A percentile compares a stretch with the other conserved stretches of the same genome.
These are phyloP conservation scores for Candida qinlingensis DNA, from an alignment of 805 yeast species.

Conservation along the genomic window DNA sequence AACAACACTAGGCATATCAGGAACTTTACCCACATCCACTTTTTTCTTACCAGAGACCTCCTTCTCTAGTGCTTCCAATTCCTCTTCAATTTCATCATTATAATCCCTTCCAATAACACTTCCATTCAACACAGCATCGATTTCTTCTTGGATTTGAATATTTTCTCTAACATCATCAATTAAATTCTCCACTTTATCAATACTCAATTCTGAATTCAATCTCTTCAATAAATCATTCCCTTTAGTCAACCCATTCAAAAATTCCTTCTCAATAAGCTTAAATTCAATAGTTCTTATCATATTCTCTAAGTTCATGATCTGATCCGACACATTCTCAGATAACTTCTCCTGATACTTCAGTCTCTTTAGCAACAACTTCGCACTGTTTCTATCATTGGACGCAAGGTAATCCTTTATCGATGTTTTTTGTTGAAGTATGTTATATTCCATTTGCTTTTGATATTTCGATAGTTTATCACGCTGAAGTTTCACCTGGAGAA, in stretches of 20 bases:
- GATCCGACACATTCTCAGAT: slow-evolving; percentile 67
- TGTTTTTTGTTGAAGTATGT: slow-evolving; percentile 55
- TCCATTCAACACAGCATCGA: slow-evolving; percentile 44
- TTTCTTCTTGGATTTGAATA: slow-evolving; percentile 69
- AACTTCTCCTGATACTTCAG: slow-evolving; percentile 77
- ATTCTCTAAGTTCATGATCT: slow-evolving; percentile 72
- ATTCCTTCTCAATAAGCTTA: slow-evolving; percentile 83
- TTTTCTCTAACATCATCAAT: slow-evolving; percentile 86
- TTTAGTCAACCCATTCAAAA: slow-evolving; percentile 69
- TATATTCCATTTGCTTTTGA: slow-evolving; percentile 43
- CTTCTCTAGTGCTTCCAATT: slow-evolving; percentile 80
- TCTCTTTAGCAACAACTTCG: slow-evolving; percentile 64
- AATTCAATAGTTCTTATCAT: slow-evolving; percentile 81
- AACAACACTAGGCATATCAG: slow-evolving; percentile 4
- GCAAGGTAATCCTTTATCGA: slow-evolving; percentile 27
- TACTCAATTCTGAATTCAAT: slow-evolving; percentile 71
- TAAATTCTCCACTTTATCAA: slow-evolving; percentile 74
- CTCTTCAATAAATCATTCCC: slow-evolving; percentile 75
- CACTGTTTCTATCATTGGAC: slow-evolving; percentile 37
- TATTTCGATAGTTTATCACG: slow-evolving; percentile 80
- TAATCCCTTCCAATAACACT: slow-evolving; percentile 34
- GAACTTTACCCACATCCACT: not conserved
- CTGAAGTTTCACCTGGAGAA: slow-evolving; percentile 81
- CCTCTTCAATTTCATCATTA: slow-evolving; percentile 93
- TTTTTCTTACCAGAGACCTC: slow-evolving; percentile 46